These are phyloP conservation scores for Delonix regia DNA, from an alignment of 306 rosid genomes.

Conservation along the genomic window DNA sequence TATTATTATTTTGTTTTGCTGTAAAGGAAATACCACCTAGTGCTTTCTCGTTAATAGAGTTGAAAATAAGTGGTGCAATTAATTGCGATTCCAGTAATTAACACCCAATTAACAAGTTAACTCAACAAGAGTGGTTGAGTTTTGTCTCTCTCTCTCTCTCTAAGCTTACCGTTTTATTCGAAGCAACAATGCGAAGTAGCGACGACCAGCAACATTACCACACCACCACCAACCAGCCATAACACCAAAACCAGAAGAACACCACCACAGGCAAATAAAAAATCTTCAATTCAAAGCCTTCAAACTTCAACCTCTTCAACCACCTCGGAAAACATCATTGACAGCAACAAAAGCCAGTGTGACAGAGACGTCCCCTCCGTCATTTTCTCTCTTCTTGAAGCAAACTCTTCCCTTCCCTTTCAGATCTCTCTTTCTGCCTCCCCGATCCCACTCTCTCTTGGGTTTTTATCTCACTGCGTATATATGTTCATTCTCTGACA, in stretches of 20 bases:
- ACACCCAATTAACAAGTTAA: not conserved
- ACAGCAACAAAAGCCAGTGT: slow-evolving; percentile 33
- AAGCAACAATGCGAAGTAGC: no score
- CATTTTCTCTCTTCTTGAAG: slow-evolving; percentile 83
- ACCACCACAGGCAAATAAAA: not conserved
- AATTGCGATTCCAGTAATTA: no score
- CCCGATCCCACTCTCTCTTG: slow-evolving; percentile 32
- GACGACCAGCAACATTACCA: no score
- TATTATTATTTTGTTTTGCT: no score
- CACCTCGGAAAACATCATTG: not conserved
- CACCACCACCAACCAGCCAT: not conserved
- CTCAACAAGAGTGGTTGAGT: not conserved
- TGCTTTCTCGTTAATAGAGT: no score
- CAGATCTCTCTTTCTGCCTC: slow-evolving; percentile 43
- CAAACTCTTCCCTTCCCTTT: slow-evolving; percentile 51
- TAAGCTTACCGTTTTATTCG: not conserved
- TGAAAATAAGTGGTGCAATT: not conserved
- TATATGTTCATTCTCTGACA: slow-evolving; percentile 50
- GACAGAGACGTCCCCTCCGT: slow-evolving; percentile 79
- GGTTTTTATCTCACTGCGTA: slow-evolving; percentile 47
- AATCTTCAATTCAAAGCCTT: slow-evolving; percentile 8
- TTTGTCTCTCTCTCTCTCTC: not conserved
- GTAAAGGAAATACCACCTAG: no score
- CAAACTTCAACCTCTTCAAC: slow-evolving; percentile 22
- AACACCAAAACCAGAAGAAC: not conserved